A percentile compares a stretch with the other conserved stretches of the same genome.
These are phyloP conservation scores for Arachis monticola DNA, from an alignment of 331 rosid genomes.

Conservation along the genomic window DNA sequence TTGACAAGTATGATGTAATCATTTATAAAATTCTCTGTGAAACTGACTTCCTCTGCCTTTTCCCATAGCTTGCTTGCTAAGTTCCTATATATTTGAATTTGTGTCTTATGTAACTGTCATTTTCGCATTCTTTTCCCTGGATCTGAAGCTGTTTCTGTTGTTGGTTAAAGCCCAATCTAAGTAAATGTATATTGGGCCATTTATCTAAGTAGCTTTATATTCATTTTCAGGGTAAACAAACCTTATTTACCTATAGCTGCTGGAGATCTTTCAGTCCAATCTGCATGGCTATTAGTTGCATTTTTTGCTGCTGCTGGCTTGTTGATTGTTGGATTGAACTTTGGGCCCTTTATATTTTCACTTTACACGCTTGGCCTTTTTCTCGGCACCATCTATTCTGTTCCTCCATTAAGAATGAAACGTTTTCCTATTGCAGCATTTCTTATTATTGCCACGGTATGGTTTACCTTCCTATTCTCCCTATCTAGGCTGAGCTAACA, in stretches of 20 bases:
- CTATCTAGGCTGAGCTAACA: conserved; percentile 20
- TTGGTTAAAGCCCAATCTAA: not conserved
- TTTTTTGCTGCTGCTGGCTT: conserved; percentile 85
- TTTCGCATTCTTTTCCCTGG: not conserved
- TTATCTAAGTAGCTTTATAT: conserved; percentile 37
- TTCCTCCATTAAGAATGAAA: conserved; percentile 95
- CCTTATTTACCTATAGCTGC: conserved; percentile 97
- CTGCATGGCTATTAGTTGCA: conserved; percentile 90
- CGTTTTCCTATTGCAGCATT: conserved; percentile 94
- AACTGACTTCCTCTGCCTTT: not conserved
- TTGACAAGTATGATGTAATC: conserved; percentile 80
- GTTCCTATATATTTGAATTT: no score
- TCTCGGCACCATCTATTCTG: conserved; percentile 93
- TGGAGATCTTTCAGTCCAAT: conserved; percentile 92
- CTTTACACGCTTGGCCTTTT: conserved; percentile 86
- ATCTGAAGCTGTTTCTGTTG: conserved; percentile 17
- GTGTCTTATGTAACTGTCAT: no score
- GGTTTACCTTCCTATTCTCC: conserved; percentile 33
- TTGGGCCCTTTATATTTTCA: conserved; percentile 83
- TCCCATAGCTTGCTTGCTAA: not conserved
- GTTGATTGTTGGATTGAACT: conserved; percentile 73
- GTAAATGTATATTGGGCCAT: conserved; percentile 16
- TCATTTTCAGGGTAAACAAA: conserved; percentile 89
- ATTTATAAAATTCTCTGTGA: conserved; percentile 13
- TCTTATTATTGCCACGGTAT: conserved; percentile 94